Evolutionary conservation across 441 rosid species (phyloP), one percentile per base, ranked within the genome.

Genomic region (Biscutella laevigata): DNA sequence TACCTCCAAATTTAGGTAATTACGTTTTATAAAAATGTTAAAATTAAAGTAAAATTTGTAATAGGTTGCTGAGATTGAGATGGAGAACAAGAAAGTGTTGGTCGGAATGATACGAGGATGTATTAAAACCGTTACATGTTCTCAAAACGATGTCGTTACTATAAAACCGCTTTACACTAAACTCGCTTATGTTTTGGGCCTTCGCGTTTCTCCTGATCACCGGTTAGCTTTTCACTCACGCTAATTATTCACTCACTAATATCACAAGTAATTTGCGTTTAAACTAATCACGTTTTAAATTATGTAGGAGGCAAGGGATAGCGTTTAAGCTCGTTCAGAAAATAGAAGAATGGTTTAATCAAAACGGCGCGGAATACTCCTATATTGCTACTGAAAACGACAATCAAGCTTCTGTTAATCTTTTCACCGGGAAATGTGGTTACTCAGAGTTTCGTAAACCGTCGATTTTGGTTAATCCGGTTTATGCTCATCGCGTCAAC

Each of bases 351-450:
- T 91, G 98, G 98, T 86, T 91, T 50, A 61, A 74, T n/a, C 71
- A 80, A 59, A 85, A 67, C 72, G 95, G 88, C 61, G 96, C 86
- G 7, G 94, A 83, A 43, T 91, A 91, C 63, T 77, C 95, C 0
- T 91, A 91, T 57, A 69, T 91, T 0, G 98, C 98, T 3, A 88
- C 96, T 2, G 98, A 91, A 76, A 83, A 71, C 72, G 96, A 91
- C 69, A 91, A 91, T 69, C 43, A 62, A 10, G 81, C 98, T 25
- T 91, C 94, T 5, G 81, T 91, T 45, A 74, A 67, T 14, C 80
- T 91, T 20, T 91, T 91, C 72, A 85, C 86, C 60, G 68, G 63
- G 16, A 83, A 85, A 80, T 88, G 95, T 69, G 98, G 95, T 9
- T 91, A 91, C 67, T 64, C 90, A 14, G 73, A 74, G 69, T 91